These are phyloP conservation scores for Capsella rubella DNA, from an alignment of 441 rosid species.

Conservation along the genomic window DNA sequence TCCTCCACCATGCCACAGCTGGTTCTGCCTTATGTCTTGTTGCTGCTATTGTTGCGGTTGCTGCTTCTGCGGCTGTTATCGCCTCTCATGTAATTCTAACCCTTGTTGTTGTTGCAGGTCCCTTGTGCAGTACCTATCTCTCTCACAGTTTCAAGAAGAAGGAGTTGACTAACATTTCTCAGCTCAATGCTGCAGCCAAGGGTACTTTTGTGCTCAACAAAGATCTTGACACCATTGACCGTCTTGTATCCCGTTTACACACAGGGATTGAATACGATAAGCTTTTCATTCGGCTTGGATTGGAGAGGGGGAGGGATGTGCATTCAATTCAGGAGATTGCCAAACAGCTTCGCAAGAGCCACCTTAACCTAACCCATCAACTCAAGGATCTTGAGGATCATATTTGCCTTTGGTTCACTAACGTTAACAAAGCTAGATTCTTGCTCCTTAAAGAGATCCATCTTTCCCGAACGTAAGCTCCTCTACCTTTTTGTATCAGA, in stretches of 20 bases:
- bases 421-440: slow-evolving; percentile 65
- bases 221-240: slow-evolving; percentile 66
- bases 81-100: slow-evolving; percentile 58
- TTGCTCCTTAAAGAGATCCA: slow-evolving; percentile 63
- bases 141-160: slow-evolving; percentile 55
- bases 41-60: slow-evolving; percentile 57
- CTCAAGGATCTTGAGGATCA: slow-evolving; percentile 74
- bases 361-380: slow-evolving; percentile 48
- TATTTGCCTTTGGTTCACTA: slow-evolving; percentile 64
- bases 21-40: slow-evolving; percentile 62
- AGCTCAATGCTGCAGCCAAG: slow-evolving; percentile 72
- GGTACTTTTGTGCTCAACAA: slow-evolving; percentile 64
- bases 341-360: slow-evolving; percentile 61
- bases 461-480: slow-evolving; percentile 47
- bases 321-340: slow-evolving; percentile 56
- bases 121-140: slow-evolving; percentile 54
- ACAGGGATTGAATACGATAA: slow-evolving; percentile 60
- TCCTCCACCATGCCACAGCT: slow-evolving; percentile 55
- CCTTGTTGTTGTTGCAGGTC: slow-evolving; percentile 62
- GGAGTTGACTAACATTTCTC: slow-evolving; percentile 59
- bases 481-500: slow-evolving; percentile 34
- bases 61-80: slow-evolving; percentile 52
- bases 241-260: slow-evolving; percentile 62
- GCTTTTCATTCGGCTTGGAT: slow-evolving; percentile 59
- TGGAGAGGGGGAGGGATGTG: slow-evolving; percentile 62